These are phyloP conservation scores for Pyrus pyrifolia DNA, from an alignment of 306 rosid genomes.

Conservation along the genomic window DNA sequence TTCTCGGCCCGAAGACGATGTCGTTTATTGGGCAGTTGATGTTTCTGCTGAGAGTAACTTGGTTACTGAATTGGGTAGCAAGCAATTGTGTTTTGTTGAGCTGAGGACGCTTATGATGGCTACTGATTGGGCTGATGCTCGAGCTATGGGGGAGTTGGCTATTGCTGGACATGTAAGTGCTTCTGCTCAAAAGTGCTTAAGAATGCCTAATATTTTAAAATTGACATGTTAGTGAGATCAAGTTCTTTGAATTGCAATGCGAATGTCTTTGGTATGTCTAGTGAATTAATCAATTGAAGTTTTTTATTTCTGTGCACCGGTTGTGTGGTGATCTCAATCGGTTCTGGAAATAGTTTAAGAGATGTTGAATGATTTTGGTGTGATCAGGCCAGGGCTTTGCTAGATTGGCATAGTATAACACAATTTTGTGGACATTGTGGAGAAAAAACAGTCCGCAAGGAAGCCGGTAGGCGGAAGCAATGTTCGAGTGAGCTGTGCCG, in stretches of 20 bases:
- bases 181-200: background rate
- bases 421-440: conserved; percentile 86
- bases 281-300: background rate
- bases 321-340: background rate
- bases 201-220: background rate
- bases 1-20: conserved; percentile 44
- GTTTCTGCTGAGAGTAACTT: conserved; percentile 42
- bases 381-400: conserved; percentile 77
- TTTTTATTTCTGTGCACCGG: background rate
- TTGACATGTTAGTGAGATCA: background rate
- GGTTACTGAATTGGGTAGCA: conserved; percentile 36
- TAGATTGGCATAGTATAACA: conserved; percentile 75
- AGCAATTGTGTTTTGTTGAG: conserved; percentile 54
- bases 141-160: conserved; percentile 62
- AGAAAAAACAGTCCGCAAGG: conserved; percentile 55
- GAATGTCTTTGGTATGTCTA: background rate
- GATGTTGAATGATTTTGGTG: conserved; percentile 10
- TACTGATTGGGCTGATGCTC: conserved; percentile 63
- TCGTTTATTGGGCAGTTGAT: conserved; percentile 75
- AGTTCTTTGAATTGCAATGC: background rate
- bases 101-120: conserved; percentile 87
- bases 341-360: background rate
- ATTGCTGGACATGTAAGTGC: conserved; percentile 86
- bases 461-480: conserved; percentile 78
- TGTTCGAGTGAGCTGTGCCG: conserved; percentile 73